phyloP scores from a whole-genome alignment of 2,329 filamentous ascomycete genomes.

The Dothidotthia symphoricarpi region DNA sequence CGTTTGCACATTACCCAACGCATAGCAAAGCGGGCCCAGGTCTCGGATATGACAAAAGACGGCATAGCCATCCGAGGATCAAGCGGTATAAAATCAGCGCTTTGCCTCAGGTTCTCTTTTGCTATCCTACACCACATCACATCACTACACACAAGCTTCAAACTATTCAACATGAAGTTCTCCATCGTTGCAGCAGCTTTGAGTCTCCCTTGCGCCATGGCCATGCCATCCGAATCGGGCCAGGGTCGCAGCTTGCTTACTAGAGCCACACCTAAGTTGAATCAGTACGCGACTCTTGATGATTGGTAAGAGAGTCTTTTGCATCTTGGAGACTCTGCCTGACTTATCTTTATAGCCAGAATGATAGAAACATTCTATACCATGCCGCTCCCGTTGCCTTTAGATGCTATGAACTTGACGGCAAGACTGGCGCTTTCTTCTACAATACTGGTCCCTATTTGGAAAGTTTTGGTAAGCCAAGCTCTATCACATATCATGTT shows the following conservation, averaged over 20 bases:
- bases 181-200: background rate
- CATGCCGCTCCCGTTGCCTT: background rate
- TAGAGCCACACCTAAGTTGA: background rate
- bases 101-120: background rate
- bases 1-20: no score
- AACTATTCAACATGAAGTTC: background rate
- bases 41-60: background rate
- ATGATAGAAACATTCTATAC: background rate
- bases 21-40: no score
- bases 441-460: constrained; percentile 1
- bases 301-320: background rate
- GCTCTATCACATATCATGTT: no score
- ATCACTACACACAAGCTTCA: background rate
- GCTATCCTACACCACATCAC: background rate
- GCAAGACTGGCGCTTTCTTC: background rate
- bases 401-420: background rate
- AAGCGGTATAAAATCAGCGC: background rate
- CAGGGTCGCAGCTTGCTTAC: background rate
- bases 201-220: background rate
- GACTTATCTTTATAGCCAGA: background rate
- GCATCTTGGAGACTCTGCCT: background rate
- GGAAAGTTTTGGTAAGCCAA: no score
- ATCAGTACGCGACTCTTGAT: background rate
- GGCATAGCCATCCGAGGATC: background rate
- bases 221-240: background rate